A percentile compares a stretch with the other conserved stretches of the same genome.
Evolutionary conservation across 2,329 filamentous ascomycete genomes (phyloP).

Genomic region (Fusarium chlamydosporum): DNA sequence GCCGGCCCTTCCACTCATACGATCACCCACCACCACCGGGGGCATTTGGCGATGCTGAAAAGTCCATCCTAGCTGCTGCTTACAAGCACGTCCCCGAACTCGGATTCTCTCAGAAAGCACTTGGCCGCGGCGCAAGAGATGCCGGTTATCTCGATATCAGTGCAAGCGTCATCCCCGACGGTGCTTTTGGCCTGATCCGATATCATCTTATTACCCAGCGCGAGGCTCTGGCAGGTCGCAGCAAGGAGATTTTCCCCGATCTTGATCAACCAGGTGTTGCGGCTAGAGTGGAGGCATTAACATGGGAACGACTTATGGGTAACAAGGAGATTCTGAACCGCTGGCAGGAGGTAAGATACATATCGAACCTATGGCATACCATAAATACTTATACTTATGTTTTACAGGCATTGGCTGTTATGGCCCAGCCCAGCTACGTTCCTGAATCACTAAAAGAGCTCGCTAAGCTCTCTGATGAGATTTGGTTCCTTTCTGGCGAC

Average conservation of each 20-base stretch:
- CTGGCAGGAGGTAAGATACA: slow-evolving; percentile 83
- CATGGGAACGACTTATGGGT: slow-evolving; percentile 81
- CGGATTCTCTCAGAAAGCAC: slow-evolving; percentile 83
- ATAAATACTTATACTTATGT: slow-evolving; percentile 26
- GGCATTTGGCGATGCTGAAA: slow-evolving; percentile 78
- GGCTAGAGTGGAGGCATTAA: slow-evolving; percentile 76
- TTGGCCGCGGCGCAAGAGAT: slow-evolving; percentile 84
- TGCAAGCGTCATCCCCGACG: slow-evolving; percentile 83
- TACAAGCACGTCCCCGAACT: slow-evolving; percentile 81
- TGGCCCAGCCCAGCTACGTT: slow-evolving; percentile 87
- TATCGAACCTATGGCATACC: not conserved
- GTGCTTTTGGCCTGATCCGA: slow-evolving; percentile 83
- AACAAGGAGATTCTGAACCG: slow-evolving; percentile 80
- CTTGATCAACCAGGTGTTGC: slow-evolving; percentile 63
- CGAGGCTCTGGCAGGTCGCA: slow-evolving; percentile 66
- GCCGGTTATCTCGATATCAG: slow-evolving; percentile 90
- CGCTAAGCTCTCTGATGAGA: slow-evolving; percentile 87
- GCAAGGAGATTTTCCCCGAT: slow-evolving; percentile 58
- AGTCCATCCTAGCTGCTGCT: slow-evolving; percentile 84
- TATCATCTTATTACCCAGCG: slow-evolving; percentile 81
- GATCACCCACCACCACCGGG: slow-evolving; percentile 71
- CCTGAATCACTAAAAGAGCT: slow-evolving; percentile 84
- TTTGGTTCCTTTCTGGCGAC: slow-evolving; percentile 89
- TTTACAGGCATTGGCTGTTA: slow-evolving; percentile 84
- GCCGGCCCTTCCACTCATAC: slow-evolving; percentile 76